Conservation (phyloP, 2,329 filamentous ascomycete genomes). For the Gliomastix tumulicola region DNA sequence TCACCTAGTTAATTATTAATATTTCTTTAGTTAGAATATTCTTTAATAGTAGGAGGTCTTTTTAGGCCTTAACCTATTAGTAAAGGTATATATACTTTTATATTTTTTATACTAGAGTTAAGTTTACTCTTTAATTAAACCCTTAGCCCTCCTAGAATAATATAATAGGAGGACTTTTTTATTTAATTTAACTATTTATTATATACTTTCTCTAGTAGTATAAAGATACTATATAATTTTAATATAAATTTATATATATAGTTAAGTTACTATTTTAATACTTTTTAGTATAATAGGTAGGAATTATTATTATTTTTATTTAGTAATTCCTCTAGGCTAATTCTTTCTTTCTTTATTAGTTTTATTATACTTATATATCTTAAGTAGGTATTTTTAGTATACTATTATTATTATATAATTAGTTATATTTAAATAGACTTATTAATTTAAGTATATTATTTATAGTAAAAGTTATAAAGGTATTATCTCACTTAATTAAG, state of each 20-base stretch:
- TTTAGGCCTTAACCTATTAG: neutral
- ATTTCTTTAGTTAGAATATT: neutral
- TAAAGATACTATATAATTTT: neutral
- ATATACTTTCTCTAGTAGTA: too few relatives aligned
- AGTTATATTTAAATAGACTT: constrained; percentile 1
- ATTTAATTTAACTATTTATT: neutral
- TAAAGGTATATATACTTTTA: neutral
- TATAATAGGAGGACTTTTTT: too few relatives aligned
- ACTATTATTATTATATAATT: constrained; percentile 1
- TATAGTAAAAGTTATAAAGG: neutral
- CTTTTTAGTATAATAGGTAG: neutral
- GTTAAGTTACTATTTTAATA: neutral
- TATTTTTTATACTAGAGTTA: neutral
- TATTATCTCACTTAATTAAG: constrained; percentile 6
- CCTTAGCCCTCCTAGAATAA: too few relatives aligned
- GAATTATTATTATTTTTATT: neutral
- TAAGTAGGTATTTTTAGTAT: neutral
- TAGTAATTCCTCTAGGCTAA: neutral
- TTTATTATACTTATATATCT: neutral
- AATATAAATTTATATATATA: neutral
- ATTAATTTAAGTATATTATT: constrained; percentile 1
- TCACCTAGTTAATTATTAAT: neutral
- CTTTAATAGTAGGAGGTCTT: neutral
- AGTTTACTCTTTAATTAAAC: too few relatives aligned
- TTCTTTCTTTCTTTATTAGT: neutral